Conservation (phyloP, 2,329 filamentous ascomycete species). For the Phialophora expanda region DNA sequence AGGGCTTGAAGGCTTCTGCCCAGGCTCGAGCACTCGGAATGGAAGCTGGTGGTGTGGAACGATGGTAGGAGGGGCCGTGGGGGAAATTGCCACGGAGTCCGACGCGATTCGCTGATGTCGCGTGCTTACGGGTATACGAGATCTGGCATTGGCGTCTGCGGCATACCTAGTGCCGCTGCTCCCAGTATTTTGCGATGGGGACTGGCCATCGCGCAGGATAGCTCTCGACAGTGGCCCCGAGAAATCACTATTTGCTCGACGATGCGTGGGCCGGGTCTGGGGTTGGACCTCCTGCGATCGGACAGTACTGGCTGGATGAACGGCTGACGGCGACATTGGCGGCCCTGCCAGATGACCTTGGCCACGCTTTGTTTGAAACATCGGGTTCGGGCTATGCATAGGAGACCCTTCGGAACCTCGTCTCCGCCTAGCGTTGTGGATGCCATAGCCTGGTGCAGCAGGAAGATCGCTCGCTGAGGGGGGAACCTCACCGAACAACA, state of each 20-base stretch:
- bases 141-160: constrained; percentile 20
- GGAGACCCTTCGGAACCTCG: constrained; percentile 73
- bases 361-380: constrained; percentile 41
- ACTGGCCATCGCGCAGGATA: background rate
- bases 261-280: constrained; percentile 24
- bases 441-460: constrained; percentile 61
- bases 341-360: background rate
- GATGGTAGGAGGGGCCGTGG: constrained; percentile 13
- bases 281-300: background rate
- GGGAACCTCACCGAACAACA: constrained; percentile 77
- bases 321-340: constrained; percentile 11
- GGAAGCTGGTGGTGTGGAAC: constrained; percentile 28
- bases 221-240: constrained; percentile 18
- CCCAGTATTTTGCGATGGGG: constrained; percentile 9
- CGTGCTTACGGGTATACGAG: constrained; percentile 35
- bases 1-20: constrained; percentile 32
- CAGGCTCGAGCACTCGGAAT: constrained; percentile 19
- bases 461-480: constrained; percentile 54
- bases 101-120: constrained; percentile 31
- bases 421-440: constrained; percentile 59
- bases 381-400: constrained; percentile 59
- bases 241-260: constrained; percentile 37
- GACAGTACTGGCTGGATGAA: background rate
- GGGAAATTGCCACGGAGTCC: constrained; percentile 26
- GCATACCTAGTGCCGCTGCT: background rate